Conservation (phyloP, 495 filamentous ascomycete genomes). For the Xylaria telfairii region DNA sequence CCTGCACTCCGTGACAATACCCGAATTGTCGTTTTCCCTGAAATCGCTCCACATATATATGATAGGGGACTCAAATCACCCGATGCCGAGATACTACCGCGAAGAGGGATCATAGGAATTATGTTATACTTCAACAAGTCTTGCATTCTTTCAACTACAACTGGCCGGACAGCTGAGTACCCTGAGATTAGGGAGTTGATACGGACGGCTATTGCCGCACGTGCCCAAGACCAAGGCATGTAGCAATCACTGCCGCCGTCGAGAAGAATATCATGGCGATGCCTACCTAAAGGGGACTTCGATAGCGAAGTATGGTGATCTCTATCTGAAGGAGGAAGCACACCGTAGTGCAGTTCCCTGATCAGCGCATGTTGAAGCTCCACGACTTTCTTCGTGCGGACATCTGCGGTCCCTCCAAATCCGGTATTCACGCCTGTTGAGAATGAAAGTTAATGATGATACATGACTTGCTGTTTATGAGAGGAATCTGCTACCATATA, state of each 20-base stretch:
- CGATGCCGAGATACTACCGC: conserved; percentile 66
- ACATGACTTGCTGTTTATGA: not conserved
- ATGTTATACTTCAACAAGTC: conserved; percentile 44
- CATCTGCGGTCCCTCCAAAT: conserved; percentile 64
- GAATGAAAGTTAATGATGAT: not conserved
- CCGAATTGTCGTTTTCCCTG: conserved; percentile 53
- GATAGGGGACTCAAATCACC: conserved; percentile 62
- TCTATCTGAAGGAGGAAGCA: conserved; percentile 3
- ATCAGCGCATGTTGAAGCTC: conserved; percentile 56
- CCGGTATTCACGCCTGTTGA: conserved; percentile 60
- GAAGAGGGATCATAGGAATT: conserved; percentile 57
- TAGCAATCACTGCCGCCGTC: conserved; percentile 29
- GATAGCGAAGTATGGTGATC: not conserved
- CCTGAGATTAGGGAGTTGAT: conserved; percentile 55
- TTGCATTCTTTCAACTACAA: conserved; percentile 46
- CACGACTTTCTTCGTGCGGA: conserved; percentile 43
- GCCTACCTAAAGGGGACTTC: not conserved
- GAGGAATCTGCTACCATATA: conserved; percentile 9
- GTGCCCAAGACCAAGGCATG: conserved; percentile 52
- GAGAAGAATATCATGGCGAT: conserved; percentile 44
- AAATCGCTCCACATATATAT: conserved; percentile 54
- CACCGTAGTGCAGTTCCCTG: conserved; percentile 46
- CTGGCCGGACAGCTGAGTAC: conserved; percentile 52
- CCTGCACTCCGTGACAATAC: conserved; percentile 28
- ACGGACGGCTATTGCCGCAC: conserved; percentile 55